These are phyloP conservation scores for Cydonia oblonga DNA, from an alignment of 331 rosid genomes.

Conservation along the genomic window DNA sequence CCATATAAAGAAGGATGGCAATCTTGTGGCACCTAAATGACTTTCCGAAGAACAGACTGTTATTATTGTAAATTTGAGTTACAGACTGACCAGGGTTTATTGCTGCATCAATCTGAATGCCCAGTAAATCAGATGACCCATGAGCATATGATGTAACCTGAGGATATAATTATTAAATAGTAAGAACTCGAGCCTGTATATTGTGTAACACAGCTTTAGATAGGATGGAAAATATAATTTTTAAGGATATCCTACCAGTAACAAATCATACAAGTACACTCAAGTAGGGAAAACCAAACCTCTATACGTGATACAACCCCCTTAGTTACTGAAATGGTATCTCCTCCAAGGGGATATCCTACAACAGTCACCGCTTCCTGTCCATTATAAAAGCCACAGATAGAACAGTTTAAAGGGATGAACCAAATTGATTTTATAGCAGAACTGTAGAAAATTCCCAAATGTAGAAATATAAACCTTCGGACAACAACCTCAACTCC, in stretches of 20 bases:
- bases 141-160: constrained; percentile 97
- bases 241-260: neutral
- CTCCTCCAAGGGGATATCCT: constrained; percentile 99
- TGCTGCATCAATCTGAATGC: constrained; percentile 98
- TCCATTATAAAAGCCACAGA: constrained; percentile 17
- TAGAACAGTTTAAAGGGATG: neutral
- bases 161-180: constrained; percentile 10
- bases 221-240: neutral
- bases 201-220: constrained; percentile 8
- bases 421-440: constrained; percentile 5
- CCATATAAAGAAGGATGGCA: neutral
- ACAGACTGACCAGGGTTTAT: constrained; percentile 84
- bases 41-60: constrained; percentile 9
- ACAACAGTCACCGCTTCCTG: constrained; percentile 99
- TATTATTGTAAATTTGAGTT: constrained; percentile 11
- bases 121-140: constrained; percentile 91
- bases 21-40: neutral
- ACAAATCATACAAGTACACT: neutral
- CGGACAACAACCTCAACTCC: neutral
- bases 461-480: neutral
- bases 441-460: neutral
- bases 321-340: constrained; percentile 94
- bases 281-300: constrained; percentile 33
- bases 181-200: neutral
- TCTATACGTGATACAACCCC: constrained; percentile 99